phyloP scores from a whole-genome alignment of 768 basidiomycete species.

The Mycena vitilis region DNA sequence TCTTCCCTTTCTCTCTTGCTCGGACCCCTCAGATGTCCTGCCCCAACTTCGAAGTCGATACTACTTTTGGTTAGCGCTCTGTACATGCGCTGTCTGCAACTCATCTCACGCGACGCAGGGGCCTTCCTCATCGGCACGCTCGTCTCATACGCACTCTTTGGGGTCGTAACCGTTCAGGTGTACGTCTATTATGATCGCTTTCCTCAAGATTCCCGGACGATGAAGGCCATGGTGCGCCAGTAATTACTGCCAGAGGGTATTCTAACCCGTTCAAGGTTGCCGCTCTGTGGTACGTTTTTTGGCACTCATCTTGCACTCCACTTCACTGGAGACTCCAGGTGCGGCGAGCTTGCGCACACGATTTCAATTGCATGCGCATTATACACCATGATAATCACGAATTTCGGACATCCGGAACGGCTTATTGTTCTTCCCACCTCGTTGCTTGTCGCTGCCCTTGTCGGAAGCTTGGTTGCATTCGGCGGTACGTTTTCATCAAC shows the following conservation, averaged over 20 bases:
- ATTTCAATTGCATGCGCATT: slow-evolving; percentile 7
- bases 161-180: neutral
- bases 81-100: neutral
- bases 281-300: slow-evolving; percentile 2
- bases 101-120: neutral
- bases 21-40: neutral
- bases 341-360: slow-evolving; percentile 9
- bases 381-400: slow-evolving; percentile 12
- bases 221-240: neutral
- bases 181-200: slow-evolving; percentile 17
- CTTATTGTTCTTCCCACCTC: neutral
- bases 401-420: slow-evolving; percentile 14
- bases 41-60: slow-evolving; percentile 6
- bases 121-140: slow-evolving; percentile 15
- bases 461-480: neutral
- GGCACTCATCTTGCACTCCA: neutral
- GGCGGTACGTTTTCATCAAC: neutral
- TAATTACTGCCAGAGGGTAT: neutral
- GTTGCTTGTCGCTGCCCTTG: neutral
- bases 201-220: neutral
- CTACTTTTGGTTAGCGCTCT: slow-evolving; percentile 2
- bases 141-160: slow-evolving; percentile 14
- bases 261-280: slow-evolving; percentile 8
- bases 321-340: neutral
- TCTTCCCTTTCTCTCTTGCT: too few relatives aligned